A percentile compares a stretch with the other conserved stretches of the same genome.
phyloP scores from a whole-genome alignment of 2,329 filamentous ascomycete genomes.

The Plectosphaerella plurivora region DNA sequence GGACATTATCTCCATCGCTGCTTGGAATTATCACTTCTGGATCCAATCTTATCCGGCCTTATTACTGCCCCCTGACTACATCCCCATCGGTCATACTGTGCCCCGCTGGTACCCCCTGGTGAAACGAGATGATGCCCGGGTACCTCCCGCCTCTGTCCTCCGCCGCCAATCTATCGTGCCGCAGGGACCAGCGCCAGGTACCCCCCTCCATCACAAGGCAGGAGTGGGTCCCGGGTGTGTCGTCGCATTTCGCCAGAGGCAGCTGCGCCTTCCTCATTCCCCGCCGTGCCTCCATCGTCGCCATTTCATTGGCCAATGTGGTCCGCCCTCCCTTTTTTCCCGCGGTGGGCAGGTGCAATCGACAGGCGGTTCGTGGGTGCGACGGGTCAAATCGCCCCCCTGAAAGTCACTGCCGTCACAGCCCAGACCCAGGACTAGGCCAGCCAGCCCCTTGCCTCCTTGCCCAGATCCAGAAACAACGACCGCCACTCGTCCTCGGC shows the following conservation, averaged over 20 bases:
- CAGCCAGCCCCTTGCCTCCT: not conserved
- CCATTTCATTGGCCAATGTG: not conserved
- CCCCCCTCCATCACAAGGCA: not conserved
- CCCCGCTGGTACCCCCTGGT: not conserved
- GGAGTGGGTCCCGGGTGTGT: not conserved
- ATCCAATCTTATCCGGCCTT: not conserved
- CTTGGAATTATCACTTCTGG: too few relatives aligned
- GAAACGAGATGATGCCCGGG: slow-evolving; percentile 3
- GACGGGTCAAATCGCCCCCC: not conserved
- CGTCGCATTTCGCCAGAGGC: not conserved
- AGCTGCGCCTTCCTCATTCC: not conserved
- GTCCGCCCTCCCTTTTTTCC: not conserved
- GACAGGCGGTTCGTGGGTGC: not conserved
- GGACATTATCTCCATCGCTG: too few relatives aligned
- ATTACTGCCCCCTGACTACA: not conserved
- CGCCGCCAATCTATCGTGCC: not conserved
- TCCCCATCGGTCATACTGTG: not conserved
- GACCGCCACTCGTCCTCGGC: not conserved
- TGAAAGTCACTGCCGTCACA: not conserved
- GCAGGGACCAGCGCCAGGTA: not conserved
- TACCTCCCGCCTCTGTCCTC: not conserved
- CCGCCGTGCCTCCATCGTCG: not conserved
- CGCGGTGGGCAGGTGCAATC: not conserved
- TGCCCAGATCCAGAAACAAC: not conserved
- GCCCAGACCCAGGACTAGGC: not conserved